Evolutionary conservation across 164 flowering plant genomes (phyloP), one percentile per base, ranked within the genome.

Genomic region (Taxillus chinensis): DNA sequence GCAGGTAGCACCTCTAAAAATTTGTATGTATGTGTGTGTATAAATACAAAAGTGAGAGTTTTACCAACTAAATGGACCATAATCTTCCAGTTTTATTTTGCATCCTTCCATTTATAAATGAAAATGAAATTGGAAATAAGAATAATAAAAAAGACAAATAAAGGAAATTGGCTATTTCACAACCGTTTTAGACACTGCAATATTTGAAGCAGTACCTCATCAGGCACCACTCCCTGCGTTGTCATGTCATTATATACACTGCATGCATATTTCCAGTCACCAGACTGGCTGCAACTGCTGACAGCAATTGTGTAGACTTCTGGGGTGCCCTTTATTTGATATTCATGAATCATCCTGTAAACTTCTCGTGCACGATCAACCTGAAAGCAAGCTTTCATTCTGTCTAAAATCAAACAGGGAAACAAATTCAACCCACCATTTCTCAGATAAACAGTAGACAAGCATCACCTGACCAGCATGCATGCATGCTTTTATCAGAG

Each of bases 231-330:
- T 16, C 83, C 88, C 64, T 86, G 90, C 66, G 62, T 68, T 72
- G 27, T 80, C 96, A 90, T 86, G 75, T 93, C 98, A 69, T 57
- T 63, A 63, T 84, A 90, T 27, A 93, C 79, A 53, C 52, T 69
- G 54, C 80, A 71, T 1, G 95, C 97, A 77, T 84, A 90, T 49
- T 86, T 90, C 84, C 92, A 82, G 73, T 93, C 92, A 72, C 95
- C 96, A 67, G 60, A 72, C 73, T 82, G 83, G 71, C 95, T 88
- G 83, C 90, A 85, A 77, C 89, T 78, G 70, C 81, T 83, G 41
- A 86, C 76, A 62, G 98, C 98, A 70, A 93, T 86, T n/a, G 97
- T 93, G 77, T 90, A 93, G 59, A 90, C 86, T 67, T 90, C 99
- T 43, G 99, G 91, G 38, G 88, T 85, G 43, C 97, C 99, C 67